Base-by-base conservation (phyloP, 495 filamentous ascomycete genomes). In the Penicillium bovifimosum region DNA sequence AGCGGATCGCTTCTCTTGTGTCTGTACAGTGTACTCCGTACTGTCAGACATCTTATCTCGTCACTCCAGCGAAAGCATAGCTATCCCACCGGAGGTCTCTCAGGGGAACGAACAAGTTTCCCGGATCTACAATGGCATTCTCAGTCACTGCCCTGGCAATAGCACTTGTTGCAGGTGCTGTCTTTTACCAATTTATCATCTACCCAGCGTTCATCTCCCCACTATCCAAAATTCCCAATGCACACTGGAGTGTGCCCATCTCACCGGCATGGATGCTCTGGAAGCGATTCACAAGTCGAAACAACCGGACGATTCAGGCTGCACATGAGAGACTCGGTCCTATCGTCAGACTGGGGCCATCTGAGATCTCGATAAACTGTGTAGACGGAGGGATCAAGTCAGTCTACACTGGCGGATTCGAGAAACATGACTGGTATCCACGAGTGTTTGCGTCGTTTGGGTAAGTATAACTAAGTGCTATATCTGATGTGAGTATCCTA, bases 351-450 rank as follows among this genome's bases (percentile, higher is more conserved):
- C 68, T 82, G 5, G 76, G 72, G 0, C 81, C 80, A 0, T 74
- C 77, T 24, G 80, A 83, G 57, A 64, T 84, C 44, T 76, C 78
- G 47, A 75, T 91, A 18, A 81, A 83, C 61, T 83, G 75, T 55
- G 65, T 85, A 8, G 80, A 86, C 35, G 68, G 62, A 28, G 77
- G 80, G 20, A 79, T 90, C 56, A 81, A 83, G 52, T 79, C 80
- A 10, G 76, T 92, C 6, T 91, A 90, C 65, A 77, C 79, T 8
- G 87, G 86, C 17, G 86, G 85, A 0, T 90, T 87, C 59, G 86
- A 87, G 61, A 92, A 92, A 58, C 78, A 83, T 60, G 72, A 75
- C 20, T 91, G 85, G 86, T 92, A 90, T 70, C 77, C 77, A 11
- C 69, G 72, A 27, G 72, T 76, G 0, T 76, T 76, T 51, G 74